Evolutionary conservation across 345 rosid genomes (phyloP).

Genomic region (Acer negundo): DNA sequence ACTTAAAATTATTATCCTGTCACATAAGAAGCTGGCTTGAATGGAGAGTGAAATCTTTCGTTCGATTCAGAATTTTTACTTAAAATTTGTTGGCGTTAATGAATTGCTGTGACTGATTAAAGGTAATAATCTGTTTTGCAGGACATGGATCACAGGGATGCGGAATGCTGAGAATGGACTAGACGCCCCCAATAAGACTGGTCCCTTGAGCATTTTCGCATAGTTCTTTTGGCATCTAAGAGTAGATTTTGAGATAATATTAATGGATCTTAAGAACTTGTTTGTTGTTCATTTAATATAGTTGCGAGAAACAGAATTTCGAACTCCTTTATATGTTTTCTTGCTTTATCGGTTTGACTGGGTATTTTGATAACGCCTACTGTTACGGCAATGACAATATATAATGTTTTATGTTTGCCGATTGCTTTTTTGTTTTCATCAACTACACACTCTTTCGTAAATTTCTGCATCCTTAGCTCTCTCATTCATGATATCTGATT

Average conservation of each 20-base stretch:
- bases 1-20: background rate
- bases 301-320: constrained; percentile 14
- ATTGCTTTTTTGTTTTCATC: background rate
- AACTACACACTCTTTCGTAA: too few relatives aligned
- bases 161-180: constrained; percentile 60
- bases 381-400: background rate
- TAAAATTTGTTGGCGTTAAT: background rate
- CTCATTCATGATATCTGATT: too few relatives aligned
- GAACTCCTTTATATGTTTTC: constrained; percentile 9
- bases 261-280: constrained; percentile 14
- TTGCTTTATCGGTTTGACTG: constrained; percentile 1
- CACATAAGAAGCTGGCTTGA: background rate
- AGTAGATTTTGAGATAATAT: constrained; percentile 7
- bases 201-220: constrained; percentile 77
- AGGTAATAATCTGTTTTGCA: constrained; percentile 30
- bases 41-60: too few relatives aligned
- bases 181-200: constrained; percentile 60
- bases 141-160: constrained; percentile 69
- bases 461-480: too few relatives aligned
- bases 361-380: constrained; percentile 8
- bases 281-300: constrained; percentile 8
- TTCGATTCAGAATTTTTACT: background rate
- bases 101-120: constrained; percentile 3
- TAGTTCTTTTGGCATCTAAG: constrained; percentile 20
- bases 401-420: background rate